Conservation (phyloP, 2,329 filamentous ascomycete genomes). For the Diaporthe capsici region DNA sequence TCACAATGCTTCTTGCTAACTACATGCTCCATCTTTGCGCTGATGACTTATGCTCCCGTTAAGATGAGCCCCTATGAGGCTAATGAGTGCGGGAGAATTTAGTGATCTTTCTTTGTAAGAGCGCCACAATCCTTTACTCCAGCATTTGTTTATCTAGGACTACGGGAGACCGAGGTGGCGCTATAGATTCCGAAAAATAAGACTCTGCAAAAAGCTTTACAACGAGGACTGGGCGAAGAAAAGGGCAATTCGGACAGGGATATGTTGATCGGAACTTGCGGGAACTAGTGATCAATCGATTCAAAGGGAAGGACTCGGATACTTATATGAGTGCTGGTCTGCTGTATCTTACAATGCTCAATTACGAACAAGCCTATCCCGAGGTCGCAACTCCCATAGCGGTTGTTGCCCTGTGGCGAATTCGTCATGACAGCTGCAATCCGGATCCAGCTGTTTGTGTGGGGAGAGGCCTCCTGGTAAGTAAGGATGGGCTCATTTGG, state of each 20-base stretch:
- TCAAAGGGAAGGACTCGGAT: background rate
- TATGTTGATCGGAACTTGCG: background rate
- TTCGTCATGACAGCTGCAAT: background rate
- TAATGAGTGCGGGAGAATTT: background rate
- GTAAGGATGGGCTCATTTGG: background rate
- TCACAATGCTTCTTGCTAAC: background rate
- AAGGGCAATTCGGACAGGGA: background rate
- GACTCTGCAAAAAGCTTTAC: background rate
- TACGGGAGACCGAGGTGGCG: background rate
- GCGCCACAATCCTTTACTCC: background rate
- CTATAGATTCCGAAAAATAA: background rate
- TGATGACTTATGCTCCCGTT: background rate
- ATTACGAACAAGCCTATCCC: background rate
- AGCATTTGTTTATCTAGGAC: background rate
- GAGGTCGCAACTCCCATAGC: background rate
- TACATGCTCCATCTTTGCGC: background rate
- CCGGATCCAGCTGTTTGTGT: background rate
- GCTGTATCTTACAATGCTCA: background rate
- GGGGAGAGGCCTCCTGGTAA: background rate
- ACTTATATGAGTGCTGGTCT: background rate
- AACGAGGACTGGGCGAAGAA: background rate
- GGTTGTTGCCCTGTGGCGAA: background rate
- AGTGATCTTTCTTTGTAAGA: background rate
- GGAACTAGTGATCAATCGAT: background rate
- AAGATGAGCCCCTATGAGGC: background rate